phyloP scores from a whole-genome alignment of 805 yeast genomes.

The Lipomyces orientalis region DNA sequence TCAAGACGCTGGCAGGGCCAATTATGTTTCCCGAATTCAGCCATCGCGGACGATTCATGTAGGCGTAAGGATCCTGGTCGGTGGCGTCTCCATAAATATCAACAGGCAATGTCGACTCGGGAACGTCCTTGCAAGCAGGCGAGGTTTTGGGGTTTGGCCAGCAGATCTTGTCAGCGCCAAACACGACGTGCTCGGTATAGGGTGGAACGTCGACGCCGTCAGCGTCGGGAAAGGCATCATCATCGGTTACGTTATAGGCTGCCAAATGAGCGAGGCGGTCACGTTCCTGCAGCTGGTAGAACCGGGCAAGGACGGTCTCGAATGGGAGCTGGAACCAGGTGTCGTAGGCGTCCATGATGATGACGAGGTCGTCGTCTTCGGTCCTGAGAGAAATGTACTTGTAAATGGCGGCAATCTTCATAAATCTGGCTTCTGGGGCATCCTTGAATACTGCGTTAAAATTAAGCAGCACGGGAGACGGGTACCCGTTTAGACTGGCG shows the following conservation, averaged over 20 bases:
- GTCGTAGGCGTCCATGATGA: slow-evolving; percentile 36
- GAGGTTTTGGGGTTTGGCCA: slow-evolving; percentile 33
- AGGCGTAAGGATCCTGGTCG: slow-evolving; percentile 20
- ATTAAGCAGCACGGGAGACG: slow-evolving; percentile 32
- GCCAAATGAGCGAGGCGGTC: slow-evolving; percentile 27
- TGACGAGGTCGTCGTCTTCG: slow-evolving; percentile 34
- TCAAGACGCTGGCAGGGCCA: slow-evolving; percentile 20
- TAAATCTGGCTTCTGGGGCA: slow-evolving; percentile 36
- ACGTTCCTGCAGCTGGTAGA: slow-evolving; percentile 27
- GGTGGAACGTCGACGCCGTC: slow-evolving; percentile 12
- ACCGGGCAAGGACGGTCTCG: slow-evolving; percentile 26
- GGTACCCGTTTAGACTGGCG: slow-evolving; percentile 34
- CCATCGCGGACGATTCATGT: slow-evolving; percentile 27
- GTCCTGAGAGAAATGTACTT: slow-evolving; percentile 28
- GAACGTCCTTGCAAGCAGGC: slow-evolving; percentile 32
- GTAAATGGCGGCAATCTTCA: slow-evolving; percentile 37
- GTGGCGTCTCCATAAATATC: slow-evolving; percentile 34
- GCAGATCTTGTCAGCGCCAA: slow-evolving; percentile 38
- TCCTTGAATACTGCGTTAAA: slow-evolving; percentile 27
- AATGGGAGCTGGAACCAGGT: slow-evolving; percentile 38
- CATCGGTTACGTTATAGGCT: slow-evolving; percentile 6
- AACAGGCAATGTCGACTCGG: slow-evolving; percentile 23
- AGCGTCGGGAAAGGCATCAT: neutral
- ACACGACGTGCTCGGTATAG: slow-evolving; percentile 27
- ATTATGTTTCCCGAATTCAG: slow-evolving; percentile 28